Evolutionary conservation across 768 basidiomycete genomes (phyloP).

Genomic region (Phylloporus rhodoxanthus): DNA sequence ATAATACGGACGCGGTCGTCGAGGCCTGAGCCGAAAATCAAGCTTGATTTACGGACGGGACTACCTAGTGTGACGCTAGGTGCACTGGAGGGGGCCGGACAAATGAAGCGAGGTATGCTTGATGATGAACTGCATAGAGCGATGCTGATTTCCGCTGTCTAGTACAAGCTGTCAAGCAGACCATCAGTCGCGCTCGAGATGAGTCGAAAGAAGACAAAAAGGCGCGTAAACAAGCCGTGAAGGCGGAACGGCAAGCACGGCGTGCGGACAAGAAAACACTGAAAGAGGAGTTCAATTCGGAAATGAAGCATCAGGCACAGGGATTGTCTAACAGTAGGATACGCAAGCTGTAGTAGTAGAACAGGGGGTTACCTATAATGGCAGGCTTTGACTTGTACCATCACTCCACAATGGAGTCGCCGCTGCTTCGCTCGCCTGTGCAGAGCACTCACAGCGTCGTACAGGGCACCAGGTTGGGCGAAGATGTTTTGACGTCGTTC

Average conservation of each 20-base stretch:
- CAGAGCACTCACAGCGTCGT: constrained; percentile 33
- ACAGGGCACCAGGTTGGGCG: constrained; percentile 45
- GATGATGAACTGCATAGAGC: background rate
- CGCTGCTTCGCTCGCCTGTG: constrained; percentile 25
- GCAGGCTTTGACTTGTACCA: background rate
- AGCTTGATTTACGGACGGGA: constrained; percentile 71
- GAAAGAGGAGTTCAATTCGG: constrained; percentile 57
- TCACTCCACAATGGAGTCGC: constrained; percentile 31
- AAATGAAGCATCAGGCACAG: constrained; percentile 56
- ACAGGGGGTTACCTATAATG: constrained; percentile 8
- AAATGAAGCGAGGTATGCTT: constrained; percentile 22
- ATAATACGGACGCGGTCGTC: constrained; percentile 66
- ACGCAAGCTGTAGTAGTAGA: constrained; percentile 18
- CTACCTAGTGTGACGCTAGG: constrained; percentile 48
- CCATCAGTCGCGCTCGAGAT: constrained; percentile 62
- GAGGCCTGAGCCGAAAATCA: constrained; percentile 55
- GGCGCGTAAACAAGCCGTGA: constrained; percentile 63
- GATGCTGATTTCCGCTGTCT: constrained; percentile 3
- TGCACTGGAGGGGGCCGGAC: constrained; percentile 17
- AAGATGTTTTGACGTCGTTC: constrained; percentile 79
- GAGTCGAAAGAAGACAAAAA: constrained; percentile 76
- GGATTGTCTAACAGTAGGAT: constrained; percentile 33
- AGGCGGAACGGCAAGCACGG: constrained; percentile 57
- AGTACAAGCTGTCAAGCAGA: constrained; percentile 32
- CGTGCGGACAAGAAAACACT: constrained; percentile 62